Evolutionary conservation across 805 yeast species (phyloP).

Genomic region (Saccharomycopsis fermentans): DNA sequence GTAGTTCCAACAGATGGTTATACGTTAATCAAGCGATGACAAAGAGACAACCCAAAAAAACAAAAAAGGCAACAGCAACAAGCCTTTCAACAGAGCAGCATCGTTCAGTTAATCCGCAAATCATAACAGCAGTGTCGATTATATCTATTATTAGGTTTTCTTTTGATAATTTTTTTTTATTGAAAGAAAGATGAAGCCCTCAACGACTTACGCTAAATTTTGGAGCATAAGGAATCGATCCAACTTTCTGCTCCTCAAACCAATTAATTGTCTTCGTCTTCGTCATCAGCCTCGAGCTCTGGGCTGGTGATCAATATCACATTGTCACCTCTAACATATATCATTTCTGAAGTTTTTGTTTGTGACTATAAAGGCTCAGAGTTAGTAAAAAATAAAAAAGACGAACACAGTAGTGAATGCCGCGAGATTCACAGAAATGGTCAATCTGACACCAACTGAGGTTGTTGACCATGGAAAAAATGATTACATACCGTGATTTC

Average conservation of each 20-base stretch:
- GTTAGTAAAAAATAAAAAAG: not conserved
- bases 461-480: not conserved
- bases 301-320: slow-evolving; percentile 71
- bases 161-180: not conserved
- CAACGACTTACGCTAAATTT: too few species aligned
- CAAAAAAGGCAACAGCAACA: too few species aligned
- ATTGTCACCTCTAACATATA: slow-evolving; percentile 96
- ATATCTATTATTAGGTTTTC: too few species aligned
- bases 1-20: too few species aligned
- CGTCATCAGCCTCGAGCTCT: slow-evolving; percentile 12
- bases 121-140: too few species aligned
- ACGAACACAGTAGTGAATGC: too few species aligned
- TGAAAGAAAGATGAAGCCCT: too few species aligned
- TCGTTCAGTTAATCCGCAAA: too few species aligned
- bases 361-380: slow-evolving; percentile 23
- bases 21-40: too few species aligned
- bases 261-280: not conserved
- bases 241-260: not conserved
- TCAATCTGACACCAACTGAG: not conserved
- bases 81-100: too few species aligned
- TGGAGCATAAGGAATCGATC: not conserved
- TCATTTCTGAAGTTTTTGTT: slow-evolving; percentile 67
- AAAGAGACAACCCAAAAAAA: too few species aligned
- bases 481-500: slow-evolving; percentile 24
- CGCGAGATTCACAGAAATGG: not conserved